These are phyloP conservation scores for Litsea cubeba DNA, from an alignment of 164 flowering plant species.

Conservation along the genomic window DNA sequence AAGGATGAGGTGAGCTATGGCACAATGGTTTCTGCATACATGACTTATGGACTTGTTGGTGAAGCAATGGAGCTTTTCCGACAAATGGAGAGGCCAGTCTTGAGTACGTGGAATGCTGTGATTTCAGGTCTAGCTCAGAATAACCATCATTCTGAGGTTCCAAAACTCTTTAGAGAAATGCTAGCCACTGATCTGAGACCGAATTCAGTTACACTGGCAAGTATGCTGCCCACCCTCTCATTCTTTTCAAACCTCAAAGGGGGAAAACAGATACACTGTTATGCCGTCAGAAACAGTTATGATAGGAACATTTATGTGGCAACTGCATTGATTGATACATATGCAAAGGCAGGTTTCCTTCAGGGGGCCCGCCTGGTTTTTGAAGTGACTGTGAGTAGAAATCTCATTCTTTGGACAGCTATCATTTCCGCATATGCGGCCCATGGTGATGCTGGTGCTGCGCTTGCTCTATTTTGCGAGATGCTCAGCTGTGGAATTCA, in stretches of 20 bases:
- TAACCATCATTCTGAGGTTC: constrained; percentile 31
- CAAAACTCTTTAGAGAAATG: constrained; percentile 49
- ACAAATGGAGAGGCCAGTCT: constrained; percentile 36
- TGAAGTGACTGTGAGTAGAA: constrained; percentile 33
- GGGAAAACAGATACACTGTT: constrained; percentile 64
- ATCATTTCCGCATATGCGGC: constrained; percentile 71
- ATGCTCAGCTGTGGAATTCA: constrained; percentile 46
- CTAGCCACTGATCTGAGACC: constrained; percentile 46
- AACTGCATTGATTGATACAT: constrained; percentile 66
- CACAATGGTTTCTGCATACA: constrained; percentile 61
- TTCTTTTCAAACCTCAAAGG: constrained; percentile 45
- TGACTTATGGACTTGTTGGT: constrained; percentile 66
- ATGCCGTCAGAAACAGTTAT: constrained; percentile 47
- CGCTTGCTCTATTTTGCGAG: constrained; percentile 40
- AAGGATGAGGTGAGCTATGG: constrained; percentile 67
- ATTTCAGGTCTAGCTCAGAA: constrained; percentile 79
- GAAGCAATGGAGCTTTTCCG: constrained; percentile 57
- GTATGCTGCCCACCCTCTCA: constrained; percentile 63
- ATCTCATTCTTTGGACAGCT: constrained; percentile 81
- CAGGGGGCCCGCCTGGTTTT: constrained; percentile 49
- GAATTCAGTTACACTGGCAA: constrained; percentile 63
- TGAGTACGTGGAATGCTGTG: constrained; percentile 74
- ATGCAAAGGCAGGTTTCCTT: constrained; percentile 69
- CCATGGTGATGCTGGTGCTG: constrained; percentile 63
- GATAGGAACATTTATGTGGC: constrained; percentile 52